A percentile compares a stretch with the other conserved stretches of the same genome.
Conservation (phyloP, 2,329 filamentous ascomycete genomes). For the Graphium sp. region DNA sequence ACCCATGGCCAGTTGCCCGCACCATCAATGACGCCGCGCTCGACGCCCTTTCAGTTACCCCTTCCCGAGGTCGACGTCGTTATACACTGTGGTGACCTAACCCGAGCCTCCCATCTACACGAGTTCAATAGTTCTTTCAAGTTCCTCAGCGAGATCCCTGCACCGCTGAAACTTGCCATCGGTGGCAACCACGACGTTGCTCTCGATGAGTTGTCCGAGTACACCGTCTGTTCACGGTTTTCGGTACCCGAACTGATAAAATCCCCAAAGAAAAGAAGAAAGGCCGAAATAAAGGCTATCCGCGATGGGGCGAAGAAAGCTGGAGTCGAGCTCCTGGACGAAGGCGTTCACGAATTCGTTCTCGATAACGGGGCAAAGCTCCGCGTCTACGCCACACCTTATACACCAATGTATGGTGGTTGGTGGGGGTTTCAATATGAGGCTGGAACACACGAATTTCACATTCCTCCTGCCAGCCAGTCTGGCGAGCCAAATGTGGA, state of each 20-base stretch:
- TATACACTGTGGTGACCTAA: constrained; percentile 33
- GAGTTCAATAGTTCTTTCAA: constrained; percentile 19
- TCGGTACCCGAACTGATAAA: no score
- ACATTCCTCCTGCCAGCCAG: constrained; percentile 9
- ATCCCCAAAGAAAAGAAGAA: no score
- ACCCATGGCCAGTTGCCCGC: constrained; percentile 4
- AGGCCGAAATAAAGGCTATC: no score
- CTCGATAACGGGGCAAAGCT: constrained; percentile 22
- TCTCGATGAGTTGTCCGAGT: constrained; percentile 15
- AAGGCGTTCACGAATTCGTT: constrained; percentile 20
- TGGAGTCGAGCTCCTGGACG: constrained; percentile 23
- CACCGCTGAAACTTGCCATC: constrained; percentile 29
- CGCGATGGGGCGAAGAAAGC: no score
- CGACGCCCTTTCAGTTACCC: constrained; percentile 2
- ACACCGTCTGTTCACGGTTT: no score
- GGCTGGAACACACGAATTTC: constrained; percentile 9
- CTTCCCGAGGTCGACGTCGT: constrained; percentile 18
- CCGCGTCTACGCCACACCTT: constrained; percentile 26
- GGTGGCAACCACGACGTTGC: constrained; percentile 35
- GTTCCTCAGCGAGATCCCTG: constrained; percentile 19
- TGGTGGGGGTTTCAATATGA: constrained; percentile 28
- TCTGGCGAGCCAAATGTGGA: no score
- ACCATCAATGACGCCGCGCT: no score
- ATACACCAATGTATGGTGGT: constrained; percentile 18
- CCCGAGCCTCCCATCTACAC: constrained; percentile 20